Percentiles rank a stretch among this genome's conserved stretches.
Conservation (phyloP, 2,329 filamentous ascomycete species). For the Cytospora paraplurivora region DNA sequence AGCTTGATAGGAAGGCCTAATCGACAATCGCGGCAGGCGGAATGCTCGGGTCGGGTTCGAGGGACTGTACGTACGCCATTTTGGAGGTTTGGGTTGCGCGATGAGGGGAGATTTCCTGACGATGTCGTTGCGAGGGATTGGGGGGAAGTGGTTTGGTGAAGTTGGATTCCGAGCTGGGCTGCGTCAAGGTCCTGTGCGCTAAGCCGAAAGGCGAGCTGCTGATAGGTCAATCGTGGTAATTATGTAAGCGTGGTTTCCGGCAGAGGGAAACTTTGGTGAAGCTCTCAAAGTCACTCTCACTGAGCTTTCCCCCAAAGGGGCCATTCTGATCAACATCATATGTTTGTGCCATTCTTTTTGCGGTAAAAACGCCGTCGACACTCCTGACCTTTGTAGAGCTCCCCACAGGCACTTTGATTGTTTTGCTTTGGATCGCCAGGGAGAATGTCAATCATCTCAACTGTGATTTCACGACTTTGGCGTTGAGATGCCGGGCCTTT, state of each 20-base stretch:
- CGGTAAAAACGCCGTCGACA: neutral
- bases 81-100: constrained; percentile 31
- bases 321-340: neutral
- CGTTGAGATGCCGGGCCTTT: constrained; percentile 16
- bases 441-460: constrained; percentile 3
- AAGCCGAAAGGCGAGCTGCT: constrained; percentile 3
- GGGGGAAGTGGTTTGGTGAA: constrained; percentile 8
- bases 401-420: neutral
- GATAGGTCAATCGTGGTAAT: constrained; percentile 1
- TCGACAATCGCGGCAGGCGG: neutral
- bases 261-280: neutral
- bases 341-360: neutral
- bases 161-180: constrained; percentile 22
- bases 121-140: constrained; percentile 28
- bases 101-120: constrained; percentile 32
- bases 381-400: neutral
- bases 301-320: neutral
- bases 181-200: constrained; percentile 11
- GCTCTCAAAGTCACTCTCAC: neutral
- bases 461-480: neutral
- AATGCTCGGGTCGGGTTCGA: neutral
- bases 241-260: neutral
- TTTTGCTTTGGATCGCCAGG: neutral
- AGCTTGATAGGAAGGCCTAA: neutral
- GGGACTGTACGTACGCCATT: constrained; percentile 36